Percentiles rank a stretch among this genome's conserved stretches.
Conservation (phyloP, 345 rosid genomes). For the Diplotaxis tenuifolia region DNA sequence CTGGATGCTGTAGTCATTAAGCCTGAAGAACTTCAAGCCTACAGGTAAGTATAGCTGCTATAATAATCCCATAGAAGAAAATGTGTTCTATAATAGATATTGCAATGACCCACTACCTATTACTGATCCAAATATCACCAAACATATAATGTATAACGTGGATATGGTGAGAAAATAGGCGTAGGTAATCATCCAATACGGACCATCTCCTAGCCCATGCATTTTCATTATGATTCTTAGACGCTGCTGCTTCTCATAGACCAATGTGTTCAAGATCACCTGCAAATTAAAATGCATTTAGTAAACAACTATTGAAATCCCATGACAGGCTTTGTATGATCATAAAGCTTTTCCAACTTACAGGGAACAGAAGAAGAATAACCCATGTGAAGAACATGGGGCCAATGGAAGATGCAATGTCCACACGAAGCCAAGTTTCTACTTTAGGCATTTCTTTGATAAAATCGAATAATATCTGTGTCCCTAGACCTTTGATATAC, state of each 20-base stretch:
- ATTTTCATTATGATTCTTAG: slow-evolving; percentile 93
- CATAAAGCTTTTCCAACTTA: slow-evolving; percentile 43
- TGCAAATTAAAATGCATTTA: slow-evolving; percentile 27
- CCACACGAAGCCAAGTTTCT: slow-evolving; percentile 47
- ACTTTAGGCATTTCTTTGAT: slow-evolving; percentile 82
- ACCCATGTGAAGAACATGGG: slow-evolving; percentile 69
- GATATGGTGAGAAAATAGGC: slow-evolving; percentile 75
- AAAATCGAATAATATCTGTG: slow-evolving; percentile 62
- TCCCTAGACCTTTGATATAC: slow-evolving; percentile 51
- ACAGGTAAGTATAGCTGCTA: slow-evolving; percentile 27
- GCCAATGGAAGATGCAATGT: slow-evolving; percentile 75
- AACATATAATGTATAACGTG: slow-evolving; percentile 56
- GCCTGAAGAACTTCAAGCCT: slow-evolving; percentile 78
- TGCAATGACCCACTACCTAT: slow-evolving; percentile 47
- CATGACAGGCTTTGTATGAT: not conserved
- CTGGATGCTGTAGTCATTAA: slow-evolving; percentile 74
- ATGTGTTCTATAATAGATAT: not conserved
- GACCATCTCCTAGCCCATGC: slow-evolving; percentile 96
- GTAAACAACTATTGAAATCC: not conserved
- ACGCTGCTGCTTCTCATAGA: slow-evolving; percentile 77
- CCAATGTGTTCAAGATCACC: slow-evolving; percentile 69
- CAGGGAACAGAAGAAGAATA: slow-evolving; percentile 72
- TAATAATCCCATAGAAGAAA: slow-evolving; percentile 1
- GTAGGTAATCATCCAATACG: slow-evolving; percentile 86
- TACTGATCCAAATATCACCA: slow-evolving; percentile 69